Evolutionary conservation across 2,329 filamentous ascomycete genomes (phyloP).

Genomic region (Talaromyces sp.): DNA sequence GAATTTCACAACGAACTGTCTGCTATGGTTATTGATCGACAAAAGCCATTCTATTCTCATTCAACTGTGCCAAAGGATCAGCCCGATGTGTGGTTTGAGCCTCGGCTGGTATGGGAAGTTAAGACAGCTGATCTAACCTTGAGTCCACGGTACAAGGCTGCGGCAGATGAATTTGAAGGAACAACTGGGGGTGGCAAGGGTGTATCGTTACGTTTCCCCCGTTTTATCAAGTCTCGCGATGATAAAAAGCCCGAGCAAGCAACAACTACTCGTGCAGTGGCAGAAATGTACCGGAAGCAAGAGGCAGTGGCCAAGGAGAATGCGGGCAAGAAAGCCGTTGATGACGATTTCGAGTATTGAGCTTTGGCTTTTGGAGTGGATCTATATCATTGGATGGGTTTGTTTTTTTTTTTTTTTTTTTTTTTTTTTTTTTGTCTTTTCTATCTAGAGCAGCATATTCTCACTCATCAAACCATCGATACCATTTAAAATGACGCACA

Average conservation of each 20-base stretch:
- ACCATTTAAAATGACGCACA: background rate
- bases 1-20: constrained; percentile 77
- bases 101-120: constrained; percentile 93
- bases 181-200: constrained; percentile 70
- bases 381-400: background rate
- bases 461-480: background rate
- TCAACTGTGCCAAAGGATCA: constrained; percentile 84
- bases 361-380: background rate
- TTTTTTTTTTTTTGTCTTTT: background rate
- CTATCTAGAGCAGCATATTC: background rate
- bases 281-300: constrained; percentile 96
- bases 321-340: constrained; percentile 82
- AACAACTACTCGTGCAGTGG: constrained; percentile 80
- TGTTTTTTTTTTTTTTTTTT: background rate
- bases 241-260: constrained; percentile 96
- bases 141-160: constrained; percentile 91
- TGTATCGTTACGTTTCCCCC: constrained; percentile 85
- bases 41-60: constrained; percentile 94
- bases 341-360: constrained; percentile 98
- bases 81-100: constrained; percentile 98
- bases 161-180: constrained; percentile 76
- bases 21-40: constrained; percentile 77
- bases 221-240: constrained; percentile 88
- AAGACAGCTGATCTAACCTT: constrained; percentile 95
- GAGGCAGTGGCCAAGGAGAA: constrained; percentile 85